These are phyloP conservation scores for Kingdonia uniflora DNA, from an alignment of 164 flowering plant genomes.

Conservation along the genomic window DNA sequence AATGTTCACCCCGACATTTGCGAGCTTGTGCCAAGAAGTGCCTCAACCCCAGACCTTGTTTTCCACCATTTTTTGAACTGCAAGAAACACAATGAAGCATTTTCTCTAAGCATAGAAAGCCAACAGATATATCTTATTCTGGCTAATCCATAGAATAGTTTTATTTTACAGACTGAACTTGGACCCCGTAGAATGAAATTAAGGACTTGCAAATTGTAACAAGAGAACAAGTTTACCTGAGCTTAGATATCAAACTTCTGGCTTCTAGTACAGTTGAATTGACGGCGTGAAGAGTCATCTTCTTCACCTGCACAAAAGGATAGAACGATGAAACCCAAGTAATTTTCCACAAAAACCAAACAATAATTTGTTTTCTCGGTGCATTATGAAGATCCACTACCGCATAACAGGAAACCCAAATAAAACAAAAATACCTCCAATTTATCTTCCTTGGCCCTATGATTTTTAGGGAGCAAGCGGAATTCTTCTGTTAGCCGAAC, in stretches of 20 bases:
- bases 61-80: background rate
- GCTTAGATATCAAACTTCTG: conserved; percentile 11
- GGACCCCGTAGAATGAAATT: too few species aligned
- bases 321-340: background rate
- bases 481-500: conserved; percentile 36
- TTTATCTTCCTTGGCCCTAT: conserved; percentile 46
- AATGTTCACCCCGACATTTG: too few species aligned
- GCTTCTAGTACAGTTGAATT: conserved; percentile 28
- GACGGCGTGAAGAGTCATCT: conserved; percentile 32
- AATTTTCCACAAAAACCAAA: background rate
- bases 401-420: background rate
- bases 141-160: too few species aligned
- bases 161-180: too few species aligned
- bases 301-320: conserved; percentile 27
- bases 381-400: background rate
- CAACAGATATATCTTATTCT: too few species aligned
- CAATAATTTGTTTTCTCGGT: background rate
- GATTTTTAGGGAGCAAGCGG: conserved; percentile 34
- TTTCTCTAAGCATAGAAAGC: too few species aligned
- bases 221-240: conserved; percentile 9
- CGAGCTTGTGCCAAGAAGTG: too few species aligned
- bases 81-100: background rate
- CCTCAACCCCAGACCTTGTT: background rate
- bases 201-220: too few species aligned
- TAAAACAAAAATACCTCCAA: conserved; percentile 25